Base-by-base conservation (phyloP, 2,329 filamentous ascomycete genomes). In the Pestalotiopsis fici region DNA sequence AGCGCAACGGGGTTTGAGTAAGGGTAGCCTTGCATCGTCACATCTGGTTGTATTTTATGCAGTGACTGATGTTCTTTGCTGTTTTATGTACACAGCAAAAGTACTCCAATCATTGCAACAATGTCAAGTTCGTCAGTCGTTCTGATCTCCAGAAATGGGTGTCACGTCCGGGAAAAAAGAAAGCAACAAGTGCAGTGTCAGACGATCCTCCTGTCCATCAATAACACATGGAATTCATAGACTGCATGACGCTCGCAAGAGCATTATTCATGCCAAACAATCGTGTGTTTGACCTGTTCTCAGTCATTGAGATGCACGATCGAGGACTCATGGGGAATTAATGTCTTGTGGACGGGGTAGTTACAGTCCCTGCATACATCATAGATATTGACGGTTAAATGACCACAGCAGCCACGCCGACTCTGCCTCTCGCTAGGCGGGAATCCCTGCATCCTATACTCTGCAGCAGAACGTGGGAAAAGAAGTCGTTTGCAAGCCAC, bases 361-460 rank as follows among this genome's bases (percentile, higher is more conserved):
- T 0, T 57, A 23, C 55, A 15, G 55, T 31, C 55, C 55, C 23
- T 57, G 23, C 55, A 31, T 57, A 23, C 43, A 23, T 50, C 43
- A 9, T 50, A 50, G 43, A 50, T 11, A 5, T 35, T 35, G 4
- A 35, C 31, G 31, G 11, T 35, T 35, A 7, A 11, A 35, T 11
- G 7, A 35, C 31, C 11, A 35, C 31, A 35, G 31, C 31, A 50
- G 43, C 43, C 43, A 50, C 43, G 43, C 43, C 43, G 43, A 50
- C 43, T 50, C 43, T n/a, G 43, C 43, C 43, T 50, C 43, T 50
- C 43, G 43, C 43, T 50, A 50, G 43, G 43, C 43, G 43, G 43
- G 31, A 35, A 57, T 57, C 55, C 55, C 55, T 57, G 55, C 23
- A 57, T 57, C 55, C 55, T 57, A 57, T 57, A 57, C 21, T 57